phyloP scores from a whole-genome alignment of 192 early-diverging fungal genomes.

The Coemansia sp. region DNA sequence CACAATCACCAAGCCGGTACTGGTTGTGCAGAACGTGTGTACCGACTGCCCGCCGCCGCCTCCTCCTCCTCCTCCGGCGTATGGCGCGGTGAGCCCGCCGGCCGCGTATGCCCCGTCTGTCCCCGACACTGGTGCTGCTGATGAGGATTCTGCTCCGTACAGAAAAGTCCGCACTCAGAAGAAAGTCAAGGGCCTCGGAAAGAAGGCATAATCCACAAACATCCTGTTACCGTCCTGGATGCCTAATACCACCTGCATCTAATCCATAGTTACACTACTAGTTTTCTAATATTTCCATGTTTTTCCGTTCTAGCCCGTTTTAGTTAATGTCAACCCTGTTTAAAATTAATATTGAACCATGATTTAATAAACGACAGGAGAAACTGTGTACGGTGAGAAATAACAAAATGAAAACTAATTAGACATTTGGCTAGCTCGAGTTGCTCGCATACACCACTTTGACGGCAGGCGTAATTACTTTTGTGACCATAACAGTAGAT shows the following conservation, averaged over 20 bases:
- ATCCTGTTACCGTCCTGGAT: not conserved
- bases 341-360: not conserved
- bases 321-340: constrained; percentile 7
- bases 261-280: not conserved
- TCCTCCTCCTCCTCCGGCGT: constrained; percentile 10
- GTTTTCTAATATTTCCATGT: not conserved
- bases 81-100: not conserved
- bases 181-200: constrained; percentile 20
- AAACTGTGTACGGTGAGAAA: not conserved
- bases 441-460: constrained; percentile 32
- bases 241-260: not conserved
- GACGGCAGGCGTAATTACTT: constrained; percentile 38
- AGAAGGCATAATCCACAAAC: constrained; percentile 12
- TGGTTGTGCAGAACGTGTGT: constrained; percentile 51
- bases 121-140: constrained; percentile 8
- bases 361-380: not conserved
- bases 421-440: constrained; percentile 1
- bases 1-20: constrained; percentile 48
- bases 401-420: too few species aligned
- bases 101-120: not conserved
- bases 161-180: constrained; percentile 2
- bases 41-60: constrained; percentile 30
- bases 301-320: constrained; percentile 1
- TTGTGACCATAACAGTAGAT: constrained; percentile 45
- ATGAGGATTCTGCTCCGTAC: constrained; percentile 3